These are phyloP conservation scores for Ogataea saltuana DNA, from an alignment of 805 yeast species.

Conservation along the genomic window DNA sequence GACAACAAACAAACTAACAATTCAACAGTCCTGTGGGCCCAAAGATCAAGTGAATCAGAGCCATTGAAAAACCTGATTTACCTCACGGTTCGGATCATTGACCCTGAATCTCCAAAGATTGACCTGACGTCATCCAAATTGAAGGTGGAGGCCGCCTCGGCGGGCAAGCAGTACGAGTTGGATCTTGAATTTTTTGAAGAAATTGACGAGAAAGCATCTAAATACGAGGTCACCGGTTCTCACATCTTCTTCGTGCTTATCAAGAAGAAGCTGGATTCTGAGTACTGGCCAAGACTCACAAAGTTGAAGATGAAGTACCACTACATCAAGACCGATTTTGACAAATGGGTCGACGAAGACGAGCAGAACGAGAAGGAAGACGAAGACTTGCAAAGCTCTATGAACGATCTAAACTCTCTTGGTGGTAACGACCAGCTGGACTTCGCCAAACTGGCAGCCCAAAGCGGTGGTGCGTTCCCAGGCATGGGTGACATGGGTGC, in stretches of 20 bases:
- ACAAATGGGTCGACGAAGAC: slow-evolving; percentile 98
- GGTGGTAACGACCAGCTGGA: slow-evolving; percentile 27
- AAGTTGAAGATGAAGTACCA: slow-evolving; percentile 80
- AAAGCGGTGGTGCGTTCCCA: slow-evolving; percentile 50
- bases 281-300: slow-evolving; percentile 94
- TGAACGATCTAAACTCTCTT: slow-evolving; percentile 24
- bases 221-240: slow-evolving; percentile 60
- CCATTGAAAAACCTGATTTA: slow-evolving; percentile 71
- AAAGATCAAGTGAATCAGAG: slow-evolving; percentile 80
- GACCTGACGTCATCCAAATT: slow-evolving; percentile 58
- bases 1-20: neutral
- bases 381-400: slow-evolving; percentile 32
- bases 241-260: slow-evolving; percentile 63
- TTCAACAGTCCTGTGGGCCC: slow-evolving; percentile 86
- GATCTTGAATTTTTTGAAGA: slow-evolving; percentile 74
- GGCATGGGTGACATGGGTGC: slow-evolving; percentile 46
- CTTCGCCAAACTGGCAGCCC: slow-evolving; percentile 30
- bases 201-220: slow-evolving; percentile 66
- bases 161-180: slow-evolving; percentile 59
- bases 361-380: slow-evolving; percentile 80
- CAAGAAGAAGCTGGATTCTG: slow-evolving; percentile 67
- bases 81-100: slow-evolving; percentile 72
- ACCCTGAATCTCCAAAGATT: slow-evolving; percentile 62
- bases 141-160: slow-evolving; percentile 49
- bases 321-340: slow-evolving; percentile 90